These are phyloP conservation scores for Psilocybe azurescens DNA, from an alignment of 768 basidiomycete genomes.

Conservation along the genomic window DNA sequence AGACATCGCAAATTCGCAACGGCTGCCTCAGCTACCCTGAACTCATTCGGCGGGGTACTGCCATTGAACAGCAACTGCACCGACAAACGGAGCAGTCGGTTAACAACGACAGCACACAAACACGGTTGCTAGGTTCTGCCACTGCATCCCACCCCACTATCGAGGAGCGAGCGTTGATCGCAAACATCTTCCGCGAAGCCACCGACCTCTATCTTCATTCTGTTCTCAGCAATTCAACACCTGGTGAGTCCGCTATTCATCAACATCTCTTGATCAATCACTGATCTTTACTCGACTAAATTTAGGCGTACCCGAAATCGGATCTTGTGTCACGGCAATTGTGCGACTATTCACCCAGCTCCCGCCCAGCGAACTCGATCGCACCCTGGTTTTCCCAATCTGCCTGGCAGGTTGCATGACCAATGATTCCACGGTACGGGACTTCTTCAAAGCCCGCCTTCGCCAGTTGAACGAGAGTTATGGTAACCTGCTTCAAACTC, in stretches of 20 bases:
- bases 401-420: conserved; percentile 78
- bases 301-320: conserved; percentile 78
- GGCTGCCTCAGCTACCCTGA: conserved; percentile 76
- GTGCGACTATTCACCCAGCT: conserved; percentile 58
- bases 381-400: conserved; percentile 73
- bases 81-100: conserved; percentile 38
- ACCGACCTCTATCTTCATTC: conserved; percentile 74
- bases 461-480: conserved; percentile 58
- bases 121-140: conserved; percentile 34
- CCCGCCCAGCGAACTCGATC: conserved; percentile 64
- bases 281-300: neutral
- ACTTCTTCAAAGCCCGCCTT: conserved; percentile 63
- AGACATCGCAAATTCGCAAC: conserved; percentile 62
- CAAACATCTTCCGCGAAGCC: conserved; percentile 67
- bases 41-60: conserved; percentile 73
- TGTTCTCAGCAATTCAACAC: conserved; percentile 68
- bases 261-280: neutral
- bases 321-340: conserved; percentile 57
- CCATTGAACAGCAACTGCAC: conserved; percentile 69
- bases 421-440: conserved; percentile 61
- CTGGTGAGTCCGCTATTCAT: conserved; percentile 51
- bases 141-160: conserved; percentile 39
- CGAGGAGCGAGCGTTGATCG: conserved; percentile 54
- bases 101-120: conserved; percentile 35
- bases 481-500: conserved; percentile 63